Base-by-base conservation (phyloP, 768 basidiomycete species). In the Termitomyces sp. region DNA sequence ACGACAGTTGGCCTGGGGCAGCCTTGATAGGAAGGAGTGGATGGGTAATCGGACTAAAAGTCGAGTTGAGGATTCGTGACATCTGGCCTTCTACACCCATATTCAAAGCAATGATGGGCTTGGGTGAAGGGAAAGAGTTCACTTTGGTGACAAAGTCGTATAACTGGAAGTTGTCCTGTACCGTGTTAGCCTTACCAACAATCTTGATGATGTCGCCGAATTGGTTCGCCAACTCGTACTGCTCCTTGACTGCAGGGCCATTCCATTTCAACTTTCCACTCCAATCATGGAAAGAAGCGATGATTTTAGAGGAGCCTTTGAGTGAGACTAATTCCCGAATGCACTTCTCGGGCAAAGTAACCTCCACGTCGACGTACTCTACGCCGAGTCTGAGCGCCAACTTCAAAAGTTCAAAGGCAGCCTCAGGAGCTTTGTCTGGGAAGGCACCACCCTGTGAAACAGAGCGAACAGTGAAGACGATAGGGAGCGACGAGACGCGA, bases 271-370 rank as follows among this genome's bases (percentile, higher is more conserved):
- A 79, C 13, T 78, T 76, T 3, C 96, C 95, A 46, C 84, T 87
- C 88, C 91, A 95, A 66, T 99, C 95, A 68, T 98, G 96, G 87
- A 89, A 97, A 6, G 95, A 97, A 0, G 93, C 91, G 58, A 99
- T 87, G 67, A 98, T 83, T 63, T 87, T 80, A 0, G 94, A 89
- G 42, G 73, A 66, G 0, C 91, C 86, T 70, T 94, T 96, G 55
- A 75, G 77, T 13, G 75, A 66, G 30, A 77, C 71, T 46, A 98
- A 74, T 3, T 82, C 78, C 33, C 78, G 77, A 58, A 95, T 83
- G 51, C 77, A 67, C 51, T 81, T 78, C 62, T 84, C 78, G 0
- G 91, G 82, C 74, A 88, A 86, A 0, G 86, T 81, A 57, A 91
- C 84, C 72, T 99, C 96, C 51, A 97, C 81, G 65, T 98, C 97